Percentiles rank a stretch among this genome's conserved stretches.
Conservation (phyloP, 306 rosid genomes). For the Prunus mongolica region DNA sequence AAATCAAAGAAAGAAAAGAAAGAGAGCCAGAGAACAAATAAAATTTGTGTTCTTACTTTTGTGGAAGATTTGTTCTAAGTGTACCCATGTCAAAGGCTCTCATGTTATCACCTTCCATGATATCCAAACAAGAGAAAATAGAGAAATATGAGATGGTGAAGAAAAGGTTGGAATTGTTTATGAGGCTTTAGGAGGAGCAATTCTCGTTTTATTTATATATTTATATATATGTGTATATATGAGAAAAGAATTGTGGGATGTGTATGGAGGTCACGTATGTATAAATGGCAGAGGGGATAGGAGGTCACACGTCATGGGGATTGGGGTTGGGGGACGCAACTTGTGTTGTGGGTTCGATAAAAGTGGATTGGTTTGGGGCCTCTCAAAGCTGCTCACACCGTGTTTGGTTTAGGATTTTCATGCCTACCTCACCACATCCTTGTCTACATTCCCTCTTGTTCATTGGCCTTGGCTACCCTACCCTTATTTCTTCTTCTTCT, state of each 20-base stretch:
- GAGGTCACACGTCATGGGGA: slow-evolving; percentile 22
- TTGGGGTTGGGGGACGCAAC: background rate
- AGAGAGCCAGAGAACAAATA: background rate
- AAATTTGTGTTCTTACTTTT: slow-evolving; percentile 39
- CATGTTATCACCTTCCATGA: slow-evolving; percentile 55
- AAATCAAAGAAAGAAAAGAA: background rate
- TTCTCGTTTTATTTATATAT: background rate
- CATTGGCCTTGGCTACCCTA: slow-evolving; percentile 26
- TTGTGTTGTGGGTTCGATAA: slow-evolving; percentile 23
- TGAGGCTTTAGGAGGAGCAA: background rate
- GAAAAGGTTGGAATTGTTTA: background rate
- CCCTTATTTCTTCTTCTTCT: background rate
- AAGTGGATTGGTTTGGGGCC: slow-evolving; percentile 34
- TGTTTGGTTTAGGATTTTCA: slow-evolving; percentile 23
- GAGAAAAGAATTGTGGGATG: slow-evolving; percentile 10
- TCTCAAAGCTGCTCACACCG: slow-evolving; percentile 16
- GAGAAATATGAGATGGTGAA: background rate
- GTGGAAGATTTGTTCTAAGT: slow-evolving; percentile 57
- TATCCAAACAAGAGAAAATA: slow-evolving; percentile 8
- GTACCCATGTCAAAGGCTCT: slow-evolving; percentile 60
- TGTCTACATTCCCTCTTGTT: slow-evolving; percentile 52
- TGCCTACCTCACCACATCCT: slow-evolving; percentile 35
- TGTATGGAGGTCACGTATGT: background rate
- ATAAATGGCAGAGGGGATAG: slow-evolving; percentile 6
- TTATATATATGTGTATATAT: background rate